These are phyloP conservation scores for Chaetomium cochliodes DNA, from an alignment of 495 filamentous ascomycete genomes.

Conservation along the genomic window DNA sequence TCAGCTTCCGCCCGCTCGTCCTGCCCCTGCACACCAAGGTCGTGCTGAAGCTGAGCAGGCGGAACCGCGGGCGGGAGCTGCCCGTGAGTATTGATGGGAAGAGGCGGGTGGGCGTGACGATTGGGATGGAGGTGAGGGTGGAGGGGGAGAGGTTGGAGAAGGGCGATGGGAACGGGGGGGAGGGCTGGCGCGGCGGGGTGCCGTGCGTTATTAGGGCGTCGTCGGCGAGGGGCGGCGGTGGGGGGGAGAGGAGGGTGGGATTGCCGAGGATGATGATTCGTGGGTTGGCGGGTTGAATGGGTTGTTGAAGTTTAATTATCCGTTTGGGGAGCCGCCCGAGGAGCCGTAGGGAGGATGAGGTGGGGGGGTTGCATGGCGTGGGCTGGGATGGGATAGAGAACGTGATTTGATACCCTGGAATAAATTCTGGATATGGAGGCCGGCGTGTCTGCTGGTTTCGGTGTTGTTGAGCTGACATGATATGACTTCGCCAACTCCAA, in stretches of 20 bases:
- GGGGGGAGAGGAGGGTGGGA: constrained; percentile 43
- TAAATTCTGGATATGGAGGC: background rate
- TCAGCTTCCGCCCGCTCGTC: constrained; percentile 89
- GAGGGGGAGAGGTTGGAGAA: constrained; percentile 72
- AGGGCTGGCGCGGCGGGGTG: constrained; percentile 63
- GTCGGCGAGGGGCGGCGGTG: constrained; percentile 39
- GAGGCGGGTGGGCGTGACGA: constrained; percentile 65
- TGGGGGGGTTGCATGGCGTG: background rate
- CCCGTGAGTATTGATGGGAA: constrained; percentile 89
- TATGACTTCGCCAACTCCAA: background rate
- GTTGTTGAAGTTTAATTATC: constrained; percentile 94
- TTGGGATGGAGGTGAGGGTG: constrained; percentile 85
- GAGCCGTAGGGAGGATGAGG: constrained; percentile 18
- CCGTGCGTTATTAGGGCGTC: constrained; percentile 63
- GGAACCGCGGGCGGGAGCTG: constrained; percentile 78
- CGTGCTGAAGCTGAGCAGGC: constrained; percentile 73
- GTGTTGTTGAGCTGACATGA: background rate
- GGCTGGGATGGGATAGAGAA: background rate
- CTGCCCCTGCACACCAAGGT: constrained; percentile 86
- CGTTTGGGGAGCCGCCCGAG: constrained; percentile 69
- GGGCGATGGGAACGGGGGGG: too few species aligned
- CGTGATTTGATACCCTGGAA: constrained; percentile 24
- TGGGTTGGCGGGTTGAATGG: constrained; percentile 97
- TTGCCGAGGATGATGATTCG: constrained; percentile 71
- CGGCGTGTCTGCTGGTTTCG: background rate